A percentile compares a stretch with the other conserved stretches of the same genome.
phyloP scores from a whole-genome alignment of 441 rosid genomes.

The Iberis amara region DNA sequence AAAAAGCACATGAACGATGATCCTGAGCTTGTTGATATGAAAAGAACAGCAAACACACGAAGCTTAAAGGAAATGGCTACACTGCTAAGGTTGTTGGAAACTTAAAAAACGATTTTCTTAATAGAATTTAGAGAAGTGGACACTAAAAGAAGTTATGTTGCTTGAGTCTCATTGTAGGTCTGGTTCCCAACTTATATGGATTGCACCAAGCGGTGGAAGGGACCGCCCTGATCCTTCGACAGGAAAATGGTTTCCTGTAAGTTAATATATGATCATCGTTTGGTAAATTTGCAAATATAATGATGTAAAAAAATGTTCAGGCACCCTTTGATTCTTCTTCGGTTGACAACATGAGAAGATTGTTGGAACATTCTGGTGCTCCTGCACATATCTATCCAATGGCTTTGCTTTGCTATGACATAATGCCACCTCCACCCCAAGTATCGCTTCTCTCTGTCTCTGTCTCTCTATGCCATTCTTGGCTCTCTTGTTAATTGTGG shows the following conservation, averaged over 20 bases:
- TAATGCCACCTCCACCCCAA: conserved; percentile 92
- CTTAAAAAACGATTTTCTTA: not conserved
- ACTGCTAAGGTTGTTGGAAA: conserved; percentile 51
- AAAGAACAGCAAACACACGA: conserved; percentile 80
- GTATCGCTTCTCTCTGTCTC: conserved; percentile 28
- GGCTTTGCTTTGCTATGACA: conserved; percentile 71
- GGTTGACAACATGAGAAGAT: conserved; percentile 93
- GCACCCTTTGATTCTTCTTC: conserved; percentile 88
- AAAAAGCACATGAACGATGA: conserved; percentile 89
- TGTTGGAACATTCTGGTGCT: conserved; percentile 72
- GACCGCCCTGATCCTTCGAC: conserved; percentile 87
- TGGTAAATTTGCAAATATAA: too few relatives aligned
- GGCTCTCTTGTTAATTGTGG: too few relatives aligned
- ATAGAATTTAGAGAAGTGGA: conserved; percentile 2
- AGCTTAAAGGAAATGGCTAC: conserved; percentile 95
- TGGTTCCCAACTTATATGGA: conserved; percentile 82
- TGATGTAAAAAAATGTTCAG: conserved; percentile 48
- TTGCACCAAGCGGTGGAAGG: conserved; percentile 97
- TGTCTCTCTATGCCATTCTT: conserved; percentile 23
- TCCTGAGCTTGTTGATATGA: conserved; percentile 85
- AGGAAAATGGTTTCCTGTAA: conserved; percentile 82
- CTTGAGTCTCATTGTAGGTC: conserved; percentile 34
- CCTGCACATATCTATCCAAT: conserved; percentile 85
- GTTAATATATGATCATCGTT: too few relatives aligned
- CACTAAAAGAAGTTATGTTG: not conserved